Base-by-base conservation (phyloP, 139 green algal species). In the Volvox africanus region DNA sequence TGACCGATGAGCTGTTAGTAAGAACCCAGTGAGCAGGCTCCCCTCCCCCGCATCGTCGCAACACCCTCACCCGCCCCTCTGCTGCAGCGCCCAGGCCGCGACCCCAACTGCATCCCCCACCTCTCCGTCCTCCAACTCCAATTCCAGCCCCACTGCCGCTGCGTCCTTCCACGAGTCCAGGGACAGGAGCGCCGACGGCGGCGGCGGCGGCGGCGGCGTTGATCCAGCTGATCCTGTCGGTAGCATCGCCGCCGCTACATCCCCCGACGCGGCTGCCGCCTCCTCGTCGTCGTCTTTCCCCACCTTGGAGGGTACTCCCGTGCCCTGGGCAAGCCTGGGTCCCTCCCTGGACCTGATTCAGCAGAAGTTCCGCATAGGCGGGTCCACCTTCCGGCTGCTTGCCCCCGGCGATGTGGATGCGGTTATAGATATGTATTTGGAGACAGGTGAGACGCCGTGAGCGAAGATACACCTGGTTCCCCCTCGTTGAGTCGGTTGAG, bases 391-490 rank as follows among this genome's bases (percentile, higher is more conserved):
- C 28, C 28, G 82, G 26, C 83, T 97, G 24, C 65, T 97, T 0
- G 83, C 93, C 0, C 96, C 96, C 0, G 19, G n/a, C 13, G 94
- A 96, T 76, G 89, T 97, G 17, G 96, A 97, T 88, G 93, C 92
- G 62, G 95, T 98, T 11, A 95, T 98, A 84, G 95, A 98, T 76
- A 93, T 96, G 89, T 98, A 98, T 92, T 96, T 98, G 19, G 79
- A 86, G 0, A 76, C 75, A 26, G 94, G 95, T 93, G 68, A 18
- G 90, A 16, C 1, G 24, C 18, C 11, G 84, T 67, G 30, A 2
- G 24, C 44, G 44, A 55, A 55, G 9, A 55, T 9, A 55, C 44
- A 55, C 44, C 5, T 9, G 44, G 44, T 55, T 9, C 44, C 44
- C 44, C 9, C 44, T 9, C 44, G 44, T 5, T 55, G 44, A 55